Evolutionary conservation across 78 protist species (phyloP).

Genomic region (Bodo saltans): DNA sequence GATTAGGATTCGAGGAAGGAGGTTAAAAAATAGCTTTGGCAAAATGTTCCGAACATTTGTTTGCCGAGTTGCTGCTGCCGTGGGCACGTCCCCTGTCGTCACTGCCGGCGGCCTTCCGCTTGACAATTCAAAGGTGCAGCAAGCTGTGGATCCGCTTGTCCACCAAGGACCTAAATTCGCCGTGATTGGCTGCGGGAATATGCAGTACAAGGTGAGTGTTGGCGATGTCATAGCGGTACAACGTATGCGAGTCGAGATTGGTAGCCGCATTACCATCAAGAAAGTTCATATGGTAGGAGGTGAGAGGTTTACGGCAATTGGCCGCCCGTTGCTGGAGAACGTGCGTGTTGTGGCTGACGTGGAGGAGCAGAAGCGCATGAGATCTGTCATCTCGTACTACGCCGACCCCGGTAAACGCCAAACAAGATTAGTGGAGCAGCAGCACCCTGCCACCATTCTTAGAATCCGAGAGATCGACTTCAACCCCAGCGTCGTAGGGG

Average conservation of each 20-base stretch:
- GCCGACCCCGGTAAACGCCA: neutral
- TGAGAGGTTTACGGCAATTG: constrained; percentile 25
- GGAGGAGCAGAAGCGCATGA: constrained; percentile 36
- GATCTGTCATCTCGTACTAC: neutral
- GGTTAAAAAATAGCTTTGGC: no score
- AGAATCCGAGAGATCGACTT: neutral
- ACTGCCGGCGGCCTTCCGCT: no score
- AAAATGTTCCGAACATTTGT: no score
- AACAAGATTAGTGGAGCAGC: neutral
- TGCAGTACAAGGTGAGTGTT: constrained; percentile 16
- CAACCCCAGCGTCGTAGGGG: neutral
- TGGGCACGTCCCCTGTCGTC: no score
- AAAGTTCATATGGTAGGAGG: constrained; percentile 41
- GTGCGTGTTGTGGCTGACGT: constrained; percentile 32
- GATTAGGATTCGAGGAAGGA: no score
- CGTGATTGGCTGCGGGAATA: neutral
- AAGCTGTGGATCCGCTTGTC: neutral
- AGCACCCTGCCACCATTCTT: neutral
- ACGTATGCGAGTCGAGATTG: constrained; percentile 31
- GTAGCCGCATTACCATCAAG: constrained; percentile 8
- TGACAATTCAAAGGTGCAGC: no score
- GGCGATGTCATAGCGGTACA: constrained; percentile 19
- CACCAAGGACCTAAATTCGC: constrained; percentile 12
- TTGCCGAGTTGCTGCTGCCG: no score
- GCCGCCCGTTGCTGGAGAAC: constrained; percentile 38